Base-by-base conservation (phyloP, 768 basidiomycete species). In the Suillus subluteus region DNA sequence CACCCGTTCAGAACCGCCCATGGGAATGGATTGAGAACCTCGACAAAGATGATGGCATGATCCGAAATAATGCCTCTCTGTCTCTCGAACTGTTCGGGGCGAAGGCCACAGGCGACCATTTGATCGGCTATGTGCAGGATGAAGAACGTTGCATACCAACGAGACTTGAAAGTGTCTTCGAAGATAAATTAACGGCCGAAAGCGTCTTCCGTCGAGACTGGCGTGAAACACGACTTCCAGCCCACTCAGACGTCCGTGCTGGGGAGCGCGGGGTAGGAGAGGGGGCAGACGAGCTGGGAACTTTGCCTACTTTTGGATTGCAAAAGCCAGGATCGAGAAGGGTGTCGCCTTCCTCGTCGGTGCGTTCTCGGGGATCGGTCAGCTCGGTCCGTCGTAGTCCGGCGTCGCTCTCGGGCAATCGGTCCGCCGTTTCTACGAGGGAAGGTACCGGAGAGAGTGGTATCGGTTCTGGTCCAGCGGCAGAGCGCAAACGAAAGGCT, bases 21-120 rank as follows among this genome's bases (percentile, higher is more conserved):
- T 95, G 92, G 92, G 92, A 95, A 75, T 94, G 92, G 92, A 86
- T 89, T 8, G 92, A 95, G 75, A 87, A 90, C 73, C 72, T 94
- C 4, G 84, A 54, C 0, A 40, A 85, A 35, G 73, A 81, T 12
- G 83, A 81, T 38, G 83, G 84, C 12, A 79, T 78, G 54, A 79
- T 91, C 52, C 89, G 84, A 74, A 94, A 94, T 72, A 80, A 87
- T 4, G 84, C 86, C 1, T 92, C 92, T 0, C 79, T 95, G 26
- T 85, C 92, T 6, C 82, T 95, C 4, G 91, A 94, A 40, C 79
- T 85, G 41, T 94, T 95, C 70, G 86, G 80, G 26, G 87, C 89
- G 2, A 85, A 82, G 4, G 76, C 86, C 63, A 91, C 91, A 0
- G 88, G 89, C 7, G 92, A 92, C 64, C 81, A 81, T 79, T 63